Evolutionary conservation across 2,329 filamentous ascomycete genomes (phyloP), one percentile per base, ranked within the genome.

Genomic region (Aspergillus phoenicis): DNA sequence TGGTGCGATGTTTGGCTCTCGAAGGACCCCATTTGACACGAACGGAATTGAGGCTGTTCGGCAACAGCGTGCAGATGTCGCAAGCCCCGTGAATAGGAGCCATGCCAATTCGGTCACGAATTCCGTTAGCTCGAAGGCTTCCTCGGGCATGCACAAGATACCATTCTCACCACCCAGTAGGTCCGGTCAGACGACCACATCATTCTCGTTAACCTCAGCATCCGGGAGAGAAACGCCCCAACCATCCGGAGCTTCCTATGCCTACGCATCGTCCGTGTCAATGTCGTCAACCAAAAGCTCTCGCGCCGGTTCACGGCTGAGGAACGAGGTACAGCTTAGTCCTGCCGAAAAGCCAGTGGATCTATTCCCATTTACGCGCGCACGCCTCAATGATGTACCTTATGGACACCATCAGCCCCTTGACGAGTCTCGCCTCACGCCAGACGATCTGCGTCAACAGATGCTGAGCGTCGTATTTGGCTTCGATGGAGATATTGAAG

Each of bases 391-490:
- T 63, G 92, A 97, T 65, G 86, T 97, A 4, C 89, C 91, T 0
- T 96, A 96, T 73, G 88, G 89, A 68, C 87, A 89, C 52, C 86
- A 88, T 0, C 83, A 87, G 13, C 77, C 82, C 1, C 68, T 82
- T 13, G 84, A 89, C 65, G 83, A 86, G 58, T 76, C 80, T 3
- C 84, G 83, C 28, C 77, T 91, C 24, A 91, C 89, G 6, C 77
- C 87, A 8, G 90, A 97, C 67, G 89, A 96, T 66, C 83, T 97
- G 48, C 88, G 94, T 52, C 85, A 85, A 51, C 93, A 97, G 75
- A 97, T 99, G 93, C 84, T 99, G 4, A 91, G 85, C 67, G 90
- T 93, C 5, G 93, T 99, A 2, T 99, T 99, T 75, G 95, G 95
- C 3, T 99, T 95, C 93, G 89, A 94, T 56, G 88, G 89, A 58